Evolutionary conservation across 2,329 filamentous ascomycete species (phyloP).

Genomic region (Teratosphaeria destructans): DNA sequence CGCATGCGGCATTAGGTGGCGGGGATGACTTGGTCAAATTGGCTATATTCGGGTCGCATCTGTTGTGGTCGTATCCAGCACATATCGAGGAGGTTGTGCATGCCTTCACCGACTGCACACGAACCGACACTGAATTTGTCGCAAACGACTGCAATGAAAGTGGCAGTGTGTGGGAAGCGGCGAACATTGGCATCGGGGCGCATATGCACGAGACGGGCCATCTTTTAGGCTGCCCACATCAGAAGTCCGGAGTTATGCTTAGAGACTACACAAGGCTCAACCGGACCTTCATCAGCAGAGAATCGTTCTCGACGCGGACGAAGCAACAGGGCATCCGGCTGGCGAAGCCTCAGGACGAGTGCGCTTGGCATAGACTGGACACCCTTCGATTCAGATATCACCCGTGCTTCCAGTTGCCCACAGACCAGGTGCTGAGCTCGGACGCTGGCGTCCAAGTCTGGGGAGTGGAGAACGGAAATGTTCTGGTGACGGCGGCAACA

Average conservation of each 20-base stretch:
- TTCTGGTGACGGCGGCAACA: constrained; percentile 66
- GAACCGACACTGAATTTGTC: constrained; percentile 68
- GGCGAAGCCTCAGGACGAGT: constrained; percentile 70
- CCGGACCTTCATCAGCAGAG: constrained; percentile 68
- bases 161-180: constrained; percentile 91
- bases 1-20: constrained; percentile 77
- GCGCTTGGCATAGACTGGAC: constrained; percentile 83
- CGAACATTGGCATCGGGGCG: constrained; percentile 84
- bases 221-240: constrained; percentile 79
- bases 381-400: constrained; percentile 81
- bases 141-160: constrained; percentile 80
- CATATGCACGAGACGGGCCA: constrained; percentile 88
- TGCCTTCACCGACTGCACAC: constrained; percentile 81
- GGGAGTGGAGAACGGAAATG: constrained; percentile 66
- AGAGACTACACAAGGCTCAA: constrained; percentile 78
- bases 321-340: constrained; percentile 67
- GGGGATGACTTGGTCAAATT: constrained; percentile 63
- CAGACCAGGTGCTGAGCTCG: constrained; percentile 51
- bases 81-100: constrained; percentile 83
- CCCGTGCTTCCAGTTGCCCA: constrained; percentile 76
- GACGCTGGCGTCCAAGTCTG: constrained; percentile 80
- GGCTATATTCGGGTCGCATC: constrained; percentile 86
- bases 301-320: constrained; percentile 79
- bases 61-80: constrained; percentile 80
- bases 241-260: constrained; percentile 85